Conservation (phyloP, 1,284 basidiomycete genomes). For the Flammula alnicola region DNA sequence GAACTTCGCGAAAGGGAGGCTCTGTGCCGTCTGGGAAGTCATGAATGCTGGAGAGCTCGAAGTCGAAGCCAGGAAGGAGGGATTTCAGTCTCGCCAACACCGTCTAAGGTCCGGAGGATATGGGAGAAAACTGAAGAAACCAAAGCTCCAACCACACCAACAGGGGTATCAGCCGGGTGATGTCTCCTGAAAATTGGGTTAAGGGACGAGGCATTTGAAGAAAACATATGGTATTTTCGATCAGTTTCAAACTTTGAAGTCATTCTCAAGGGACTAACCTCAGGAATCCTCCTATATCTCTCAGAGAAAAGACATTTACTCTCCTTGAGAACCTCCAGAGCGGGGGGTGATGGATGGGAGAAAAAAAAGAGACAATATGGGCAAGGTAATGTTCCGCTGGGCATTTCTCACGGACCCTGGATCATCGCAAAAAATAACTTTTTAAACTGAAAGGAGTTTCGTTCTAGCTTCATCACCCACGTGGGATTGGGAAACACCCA, state of each 20-base stretch:
- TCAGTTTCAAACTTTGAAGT: not conserved
- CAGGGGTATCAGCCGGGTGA: constrained; percentile 14
- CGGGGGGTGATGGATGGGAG: constrained; percentile 1
- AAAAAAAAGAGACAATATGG: not conserved
- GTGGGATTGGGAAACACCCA: constrained; percentile 2
- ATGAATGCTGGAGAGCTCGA: constrained; percentile 6
- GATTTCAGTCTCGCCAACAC: not conserved
- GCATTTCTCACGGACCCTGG: constrained; percentile 11
- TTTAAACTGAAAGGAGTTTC: too few relatives aligned
- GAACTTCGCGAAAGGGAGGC: constrained; percentile 15
- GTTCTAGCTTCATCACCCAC: constrained; percentile 2
- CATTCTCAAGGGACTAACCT: not conserved
- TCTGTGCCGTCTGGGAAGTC: constrained; percentile 16
- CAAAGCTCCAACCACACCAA: constrained; percentile 3
- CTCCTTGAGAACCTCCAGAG: not conserved
- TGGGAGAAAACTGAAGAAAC: constrained; percentile 2
- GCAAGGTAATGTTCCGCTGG: not conserved
- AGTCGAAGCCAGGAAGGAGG: not conserved
- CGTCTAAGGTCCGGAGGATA: constrained; percentile 2
- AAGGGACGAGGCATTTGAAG: constrained; percentile 5
- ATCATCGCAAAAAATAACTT: too few relatives aligned
- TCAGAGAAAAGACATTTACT: too few relatives aligned
- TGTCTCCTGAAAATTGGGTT: constrained; percentile 1
- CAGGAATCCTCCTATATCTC: not conserved
- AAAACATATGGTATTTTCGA: not conserved